Base-by-base conservation (phyloP, 129 eudicot species). In the Escallonia rubra region DNA sequence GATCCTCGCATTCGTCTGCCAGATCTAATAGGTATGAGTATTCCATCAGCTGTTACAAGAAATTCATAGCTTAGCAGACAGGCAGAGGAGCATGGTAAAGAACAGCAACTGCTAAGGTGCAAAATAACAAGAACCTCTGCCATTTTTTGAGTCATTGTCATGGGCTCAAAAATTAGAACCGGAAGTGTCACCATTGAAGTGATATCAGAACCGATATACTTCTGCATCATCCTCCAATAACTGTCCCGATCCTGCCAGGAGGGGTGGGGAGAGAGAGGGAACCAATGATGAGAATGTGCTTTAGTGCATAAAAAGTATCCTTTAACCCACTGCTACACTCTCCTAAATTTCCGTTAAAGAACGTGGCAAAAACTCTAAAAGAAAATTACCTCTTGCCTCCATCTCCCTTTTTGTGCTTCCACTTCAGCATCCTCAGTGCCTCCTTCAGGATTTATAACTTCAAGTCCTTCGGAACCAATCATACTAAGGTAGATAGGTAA, bases 141-240 rank as follows among this genome's bases (percentile, higher is more conserved):
- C 95, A 92, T 89, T 75, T 91, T 92, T 78, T 92, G 96, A 66
- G 89, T 83, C 96, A 88, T 92, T 8, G 98, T 77, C 98, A 92
- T 89, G 4, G 98, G 98, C 92, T 92, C 98, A 74, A 88, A 92
- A 51, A 92, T 92, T 78, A 88, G 83, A 42, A 92, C 98, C 0
- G 98, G 98, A 16, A 92, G 84, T 8, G 98, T 92, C 79, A 89
- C 98, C 96, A 92, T 78, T 39, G 98, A 92, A 34, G 98, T 92
- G 66, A 92, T 80, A 80, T 92, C 98, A 54, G 95, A 79, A 59
- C 98, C 98, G 34, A 92, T 59, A 60, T 92, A 92, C 70, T 84
- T 88, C 72, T 92, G 96, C 98, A 92, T 92, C 95, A 89, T 89
- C 82, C 80, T 92, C 96, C 96, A 89, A 71, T 89, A 88, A 72